phyloP scores from a whole-genome alignment of 768 basidiomycete genomes.

The Hericium erinaceus region DNA sequence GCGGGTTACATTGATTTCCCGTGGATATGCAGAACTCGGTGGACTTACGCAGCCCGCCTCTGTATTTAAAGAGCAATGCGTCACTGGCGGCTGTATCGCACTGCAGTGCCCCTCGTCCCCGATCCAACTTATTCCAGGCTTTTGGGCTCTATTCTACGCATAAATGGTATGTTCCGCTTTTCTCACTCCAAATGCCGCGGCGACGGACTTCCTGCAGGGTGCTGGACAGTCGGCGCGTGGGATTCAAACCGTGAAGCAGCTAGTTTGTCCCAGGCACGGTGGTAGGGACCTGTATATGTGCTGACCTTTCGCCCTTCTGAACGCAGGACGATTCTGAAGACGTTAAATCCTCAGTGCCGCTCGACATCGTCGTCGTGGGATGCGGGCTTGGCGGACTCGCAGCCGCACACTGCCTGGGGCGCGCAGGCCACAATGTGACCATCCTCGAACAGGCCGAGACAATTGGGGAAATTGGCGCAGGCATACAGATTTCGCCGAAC shows the following conservation, averaged over 20 bases:
- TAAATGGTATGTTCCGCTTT: background rate
- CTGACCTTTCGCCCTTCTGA: no score
- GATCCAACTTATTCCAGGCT: background rate
- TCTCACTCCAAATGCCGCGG: background rate
- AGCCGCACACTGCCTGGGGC: conserved; percentile 35
- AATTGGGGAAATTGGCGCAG: conserved; percentile 40
- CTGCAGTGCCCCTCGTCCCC: background rate
- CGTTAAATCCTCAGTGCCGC: conserved; percentile 4
- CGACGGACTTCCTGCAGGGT: background rate
- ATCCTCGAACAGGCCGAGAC: conserved; percentile 33
- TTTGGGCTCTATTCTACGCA: background rate
- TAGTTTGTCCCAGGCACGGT: no score
- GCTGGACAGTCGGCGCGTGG: background rate
- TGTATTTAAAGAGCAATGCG: background rate
- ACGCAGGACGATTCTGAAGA: no score
- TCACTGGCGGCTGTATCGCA: background rate
- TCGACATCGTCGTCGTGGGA: conserved; percentile 37
- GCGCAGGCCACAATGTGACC: conserved; percentile 39
- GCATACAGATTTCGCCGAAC: conserved; percentile 39
- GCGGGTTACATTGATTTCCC: background rate
- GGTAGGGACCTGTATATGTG: no score
- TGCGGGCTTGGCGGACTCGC: conserved; percentile 43
- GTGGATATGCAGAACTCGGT: background rate
- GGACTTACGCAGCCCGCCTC: background rate
- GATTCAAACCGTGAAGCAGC: background rate